Base-by-base conservation (phyloP, 2,329 filamentous ascomycete genomes). In the Nigrograna mackinnonii region DNA sequence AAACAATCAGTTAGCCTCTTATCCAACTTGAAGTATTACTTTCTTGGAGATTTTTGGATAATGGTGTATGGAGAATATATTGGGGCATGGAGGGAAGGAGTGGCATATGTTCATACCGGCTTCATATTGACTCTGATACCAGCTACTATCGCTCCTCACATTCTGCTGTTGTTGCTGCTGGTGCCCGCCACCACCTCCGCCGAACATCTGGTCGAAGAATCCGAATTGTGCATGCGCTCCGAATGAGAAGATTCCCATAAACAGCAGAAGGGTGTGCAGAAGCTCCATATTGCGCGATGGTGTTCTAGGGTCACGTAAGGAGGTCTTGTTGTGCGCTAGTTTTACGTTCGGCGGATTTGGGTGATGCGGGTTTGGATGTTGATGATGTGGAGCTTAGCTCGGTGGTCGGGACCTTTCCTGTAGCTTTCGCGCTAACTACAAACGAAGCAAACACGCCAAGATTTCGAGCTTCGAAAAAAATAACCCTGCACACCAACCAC, bases 161-260 rank as follows among this genome's bases (percentile, higher is more conserved):
- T 96, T 94, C 60, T 89, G 86, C 19, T 82, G 82, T 54, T 85
- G 78, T 41, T 79, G 76, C 35, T 78, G 76, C 36, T 82, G 80
- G 34, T 79, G 76, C 32, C 79, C 77, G 31, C 78, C 75, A 11
- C 20, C 13, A 5, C 31, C 26, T 12, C 34, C 34, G 57, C 83
- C 80, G 68, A 99, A 97, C 89, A 97, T 96, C 60, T 97, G 90
- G 68, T 96, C 91, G 73, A 97, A 99, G 80, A 99, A 96, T 65
- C 89, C 87, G 69, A 97, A 97, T 72, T 97, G 92, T 9, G 89
- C 89, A 43, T 79, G 74, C 4, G 78, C 83, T 48, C 81, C 72
- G 45, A 89, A 63, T 20, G 90, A 68, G 37, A 87, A 72, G 13
- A 90, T 65, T 28, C 58, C 44, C 3, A 64, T 46, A 11, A 68